Base-by-base conservation (phyloP, 2,329 filamentous ascomycete species). In the Arthrobotrys conoides region DNA sequence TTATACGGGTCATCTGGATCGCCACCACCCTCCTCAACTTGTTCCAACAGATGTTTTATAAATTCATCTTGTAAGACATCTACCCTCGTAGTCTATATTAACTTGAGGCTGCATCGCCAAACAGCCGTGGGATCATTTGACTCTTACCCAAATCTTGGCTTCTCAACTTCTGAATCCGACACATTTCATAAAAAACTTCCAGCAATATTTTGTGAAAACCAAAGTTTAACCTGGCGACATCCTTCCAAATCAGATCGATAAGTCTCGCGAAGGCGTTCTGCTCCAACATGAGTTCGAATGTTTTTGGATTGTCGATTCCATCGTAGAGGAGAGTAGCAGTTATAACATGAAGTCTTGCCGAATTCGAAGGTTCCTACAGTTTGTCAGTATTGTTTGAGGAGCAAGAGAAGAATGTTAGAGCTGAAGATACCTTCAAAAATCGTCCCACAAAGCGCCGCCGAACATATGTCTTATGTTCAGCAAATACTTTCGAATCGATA, bases 101-200 rank as follows among this genome's bases (percentile, higher is more conserved):
- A 30, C 6, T 59, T 5, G 6, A 30, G 5, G 14, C 38, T 6
- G 30, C 18, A 38, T 4, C 10, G 71, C 27, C 30, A 14, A 3
- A 6, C 18, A n/a, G n/a, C n/a, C n/a, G 16, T 49, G 16, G 41
- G 12, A 5, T 20, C n/a, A 12, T 41, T 27, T 66, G 18, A 10
- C n/a, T 30, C 3, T 48, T 20, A 93, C 85, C 89, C 80, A 99
- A 85, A 83, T 99, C 95, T 81, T 93, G 90, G 78, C 88, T 86
- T 69, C 89, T 91, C 76, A 99, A 86, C 80, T 91, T 89, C 84
- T 98, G 94, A 83, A 98, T 93, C 78, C 96, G 89, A 53, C 93
- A 94, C 92, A 97, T 97, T 86, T 98, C 96, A 85, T 97, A 99
- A 83, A 97, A 88, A 71, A 99, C 86, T 84, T 97, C 92, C 82